Conservation (phyloP, 2,329 filamentous ascomycete species). For the Colletotrichum tabaci region DNA sequence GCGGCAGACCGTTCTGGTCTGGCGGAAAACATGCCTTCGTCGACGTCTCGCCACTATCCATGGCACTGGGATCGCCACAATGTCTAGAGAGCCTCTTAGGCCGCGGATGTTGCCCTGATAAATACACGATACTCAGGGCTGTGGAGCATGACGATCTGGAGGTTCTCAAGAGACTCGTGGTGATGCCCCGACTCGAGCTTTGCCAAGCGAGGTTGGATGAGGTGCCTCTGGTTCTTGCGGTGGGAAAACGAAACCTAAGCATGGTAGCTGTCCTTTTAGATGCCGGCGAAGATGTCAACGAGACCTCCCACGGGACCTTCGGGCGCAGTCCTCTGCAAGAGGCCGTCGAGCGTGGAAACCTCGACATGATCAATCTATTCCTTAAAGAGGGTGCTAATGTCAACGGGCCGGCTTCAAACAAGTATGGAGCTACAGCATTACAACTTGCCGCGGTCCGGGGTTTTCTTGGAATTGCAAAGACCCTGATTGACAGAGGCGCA, state of each 20-base stretch:
- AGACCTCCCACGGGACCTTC: accelerated
- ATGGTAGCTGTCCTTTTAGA: not conserved
- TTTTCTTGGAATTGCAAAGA: not conserved
- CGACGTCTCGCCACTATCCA: not conserved
- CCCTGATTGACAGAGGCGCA: slow-evolving; percentile 3
- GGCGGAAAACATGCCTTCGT: accelerated
- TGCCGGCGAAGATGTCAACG: not conserved
- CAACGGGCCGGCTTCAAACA: not conserved
- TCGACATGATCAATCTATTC: not conserved
- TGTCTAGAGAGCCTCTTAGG: not conserved
- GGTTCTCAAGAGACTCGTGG: not conserved
- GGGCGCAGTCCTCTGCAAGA: not conserved
- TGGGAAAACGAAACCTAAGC: accelerated
- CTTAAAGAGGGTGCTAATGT: not conserved
- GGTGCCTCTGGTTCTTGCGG: not conserved
- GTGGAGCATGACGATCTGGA: not conserved
- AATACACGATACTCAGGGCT: not conserved
- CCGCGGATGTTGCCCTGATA: slow-evolving; percentile 3
- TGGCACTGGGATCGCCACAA: not conserved
- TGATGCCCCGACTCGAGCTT: not conserved
- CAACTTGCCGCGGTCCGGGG: slow-evolving; percentile 2
- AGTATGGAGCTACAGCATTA: not conserved
- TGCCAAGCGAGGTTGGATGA: not conserved
- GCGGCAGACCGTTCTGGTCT: not conserved
- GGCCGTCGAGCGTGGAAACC: too few species aligned